Percentiles rank a stretch among this genome's conserved stretches.
These are phyloP conservation scores for Talaromyces amestolkiae DNA, from an alignment of 2,329 filamentous ascomycete species.

Conservation along the genomic window DNA sequence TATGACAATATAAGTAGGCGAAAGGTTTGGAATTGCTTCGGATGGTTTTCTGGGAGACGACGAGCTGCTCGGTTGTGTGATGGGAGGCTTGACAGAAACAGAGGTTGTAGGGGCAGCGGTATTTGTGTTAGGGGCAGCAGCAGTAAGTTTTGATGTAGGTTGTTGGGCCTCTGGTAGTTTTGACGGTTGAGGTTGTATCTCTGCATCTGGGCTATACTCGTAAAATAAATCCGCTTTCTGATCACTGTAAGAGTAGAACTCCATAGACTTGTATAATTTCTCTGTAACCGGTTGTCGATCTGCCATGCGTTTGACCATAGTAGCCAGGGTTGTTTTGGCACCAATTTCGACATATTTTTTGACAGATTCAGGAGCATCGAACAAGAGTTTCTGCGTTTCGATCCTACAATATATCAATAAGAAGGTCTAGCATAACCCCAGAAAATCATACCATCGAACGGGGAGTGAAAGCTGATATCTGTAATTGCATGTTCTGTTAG, in stretches of 20 bases:
- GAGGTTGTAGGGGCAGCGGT: neutral
- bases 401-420: conserved; percentile 51
- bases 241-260: conserved; percentile 79
- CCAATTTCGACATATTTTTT: conserved; percentile 96
- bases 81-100: neutral
- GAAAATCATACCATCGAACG: conserved; percentile 69
- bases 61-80: no score
- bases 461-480: conserved; percentile 95
- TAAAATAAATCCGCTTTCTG: conserved; percentile 95
- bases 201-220: conserved; percentile 58
- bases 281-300: neutral
- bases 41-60: neutral
- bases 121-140: neutral
- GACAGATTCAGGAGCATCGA: conserved; percentile 88
- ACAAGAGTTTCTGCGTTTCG: conserved; percentile 97
- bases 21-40: neutral
- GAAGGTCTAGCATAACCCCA: neutral
- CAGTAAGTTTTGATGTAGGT: neutral
- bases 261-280: conserved; percentile 76
- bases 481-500: neutral
- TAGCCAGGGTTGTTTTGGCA: conserved; percentile 46
- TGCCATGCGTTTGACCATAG: conserved; percentile 11
- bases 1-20: neutral
- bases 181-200: neutral
- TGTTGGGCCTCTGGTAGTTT: neutral